Conservation (phyloP, 345 rosid genomes). For the Ceriops zippeliana region DNA sequence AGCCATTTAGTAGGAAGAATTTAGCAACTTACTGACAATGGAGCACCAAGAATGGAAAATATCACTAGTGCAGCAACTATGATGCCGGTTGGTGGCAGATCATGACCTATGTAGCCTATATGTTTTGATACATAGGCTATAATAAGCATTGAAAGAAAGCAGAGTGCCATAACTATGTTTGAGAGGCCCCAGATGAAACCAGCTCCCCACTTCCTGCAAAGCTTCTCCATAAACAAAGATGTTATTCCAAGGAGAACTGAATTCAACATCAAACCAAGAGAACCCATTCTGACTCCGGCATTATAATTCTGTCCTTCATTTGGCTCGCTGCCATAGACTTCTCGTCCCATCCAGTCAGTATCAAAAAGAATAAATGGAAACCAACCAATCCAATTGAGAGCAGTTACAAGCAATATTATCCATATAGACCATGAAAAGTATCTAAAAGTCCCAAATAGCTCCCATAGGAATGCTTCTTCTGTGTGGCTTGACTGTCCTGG, state of each 20-base stretch:
- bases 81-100: constrained; percentile 66
- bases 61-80: constrained; percentile 57
- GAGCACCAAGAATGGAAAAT: constrained; percentile 77
- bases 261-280: constrained; percentile 88
- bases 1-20: constrained; percentile 7
- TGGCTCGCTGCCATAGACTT: constrained; percentile 84
- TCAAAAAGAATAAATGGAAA: constrained; percentile 90
- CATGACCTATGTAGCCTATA: constrained; percentile 49
- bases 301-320: constrained; percentile 60
- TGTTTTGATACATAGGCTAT: constrained; percentile 56
- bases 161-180: constrained; percentile 77
- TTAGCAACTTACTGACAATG: constrained; percentile 73
- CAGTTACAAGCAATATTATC: constrained; percentile 76
- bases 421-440: constrained; percentile 68
- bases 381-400: constrained; percentile 92
- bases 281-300: constrained; percentile 85
- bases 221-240: constrained; percentile 89
- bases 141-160: constrained; percentile 78
- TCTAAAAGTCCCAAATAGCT: constrained; percentile 81
- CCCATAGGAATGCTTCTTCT: constrained; percentile 87
- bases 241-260: constrained; percentile 88
- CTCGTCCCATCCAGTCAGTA: constrained; percentile 99
- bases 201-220: constrained; percentile 94
- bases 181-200: constrained; percentile 94
- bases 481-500: constrained; percentile 44